Percentiles rank a stretch among this genome's conserved stretches.
Conservation (phyloP, 306 rosid genomes). For the Quercus agrifolia region DNA sequence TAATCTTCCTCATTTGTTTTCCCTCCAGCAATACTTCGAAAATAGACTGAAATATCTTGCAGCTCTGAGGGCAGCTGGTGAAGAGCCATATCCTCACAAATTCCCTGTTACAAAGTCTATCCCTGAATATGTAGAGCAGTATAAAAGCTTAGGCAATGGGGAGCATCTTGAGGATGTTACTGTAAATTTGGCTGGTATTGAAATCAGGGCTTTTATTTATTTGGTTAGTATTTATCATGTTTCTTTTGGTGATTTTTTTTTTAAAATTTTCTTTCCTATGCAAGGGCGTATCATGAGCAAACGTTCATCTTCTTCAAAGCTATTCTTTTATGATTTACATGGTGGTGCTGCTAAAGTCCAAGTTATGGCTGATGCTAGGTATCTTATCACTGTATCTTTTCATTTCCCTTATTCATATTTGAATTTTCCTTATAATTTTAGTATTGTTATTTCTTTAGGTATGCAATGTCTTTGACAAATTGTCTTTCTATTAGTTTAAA, state of each 20-base stretch:
- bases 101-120: conserved; percentile 58
- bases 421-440: background rate
- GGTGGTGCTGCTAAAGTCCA: conserved; percentile 67
- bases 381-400: background rate
- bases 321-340: conserved; percentile 73
- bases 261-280: background rate
- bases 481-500: background rate
- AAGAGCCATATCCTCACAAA: conserved; percentile 79
- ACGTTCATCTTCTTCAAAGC: conserved; percentile 66
- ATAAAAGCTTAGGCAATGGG: conserved; percentile 48
- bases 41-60: conserved; percentile 73
- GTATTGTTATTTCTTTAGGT: background rate
- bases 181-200: conserved; percentile 69
- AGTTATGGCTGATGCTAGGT: conserved; percentile 91
- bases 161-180: conserved; percentile 69
- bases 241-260: background rate
- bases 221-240: background rate
- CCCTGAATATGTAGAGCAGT: conserved; percentile 42
- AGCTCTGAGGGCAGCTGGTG: conserved; percentile 46
- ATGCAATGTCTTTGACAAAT: background rate
- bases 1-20: conserved; percentile 8
- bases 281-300: conserved; percentile 63
- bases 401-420: background rate
- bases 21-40: conserved; percentile 72
- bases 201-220: background rate